phyloP scores from a whole-genome alignment of 495 filamentous ascomycete genomes.

The Xylaria scruposa region DNA sequence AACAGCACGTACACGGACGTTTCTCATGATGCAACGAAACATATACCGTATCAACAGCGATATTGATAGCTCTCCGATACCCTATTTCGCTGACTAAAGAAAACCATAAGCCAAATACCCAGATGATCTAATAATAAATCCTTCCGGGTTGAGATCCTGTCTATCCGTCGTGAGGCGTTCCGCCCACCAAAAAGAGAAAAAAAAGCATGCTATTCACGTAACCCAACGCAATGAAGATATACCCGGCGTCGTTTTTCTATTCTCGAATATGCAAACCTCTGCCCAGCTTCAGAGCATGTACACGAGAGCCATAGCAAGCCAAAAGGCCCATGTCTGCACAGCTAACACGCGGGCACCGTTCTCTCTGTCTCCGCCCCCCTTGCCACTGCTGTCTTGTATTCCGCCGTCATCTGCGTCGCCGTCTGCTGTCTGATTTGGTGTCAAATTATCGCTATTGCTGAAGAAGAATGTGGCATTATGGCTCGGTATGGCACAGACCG shows the following conservation, averaged over 20 bases:
- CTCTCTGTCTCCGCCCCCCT: not conserved
- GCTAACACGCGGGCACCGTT: slow-evolving; percentile 26
- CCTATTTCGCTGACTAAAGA: not conserved
- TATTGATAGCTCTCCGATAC: not conserved
- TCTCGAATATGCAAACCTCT: not conserved
- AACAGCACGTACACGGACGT: not conserved
- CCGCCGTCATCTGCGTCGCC: slow-evolving; percentile 1
- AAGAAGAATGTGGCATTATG: slow-evolving; percentile 66
- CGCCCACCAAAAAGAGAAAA: not conserved
- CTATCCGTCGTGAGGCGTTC: not conserved
- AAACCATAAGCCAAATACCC: not conserved
- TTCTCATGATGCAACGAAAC: not conserved
- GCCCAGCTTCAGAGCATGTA: slow-evolving; percentile 2
- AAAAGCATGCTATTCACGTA: not conserved
- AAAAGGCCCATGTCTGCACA: slow-evolving; percentile 22
- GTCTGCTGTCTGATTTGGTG: slow-evolving; percentile 64
- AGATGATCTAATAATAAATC: not conserved
- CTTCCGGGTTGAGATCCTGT: not conserved
- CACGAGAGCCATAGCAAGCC: slow-evolving; percentile 31
- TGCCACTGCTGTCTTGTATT: not conserved
- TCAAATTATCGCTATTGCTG: slow-evolving; percentile 57
- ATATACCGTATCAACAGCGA: not conserved
- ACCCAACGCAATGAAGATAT: slow-evolving; percentile 2
- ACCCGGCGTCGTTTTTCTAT: not conserved
- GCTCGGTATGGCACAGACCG: slow-evolving; percentile 67